Evolutionary conservation across 352 stramenopile species (phyloP).

Genomic region (Globisporangium mamillatum): DNA sequence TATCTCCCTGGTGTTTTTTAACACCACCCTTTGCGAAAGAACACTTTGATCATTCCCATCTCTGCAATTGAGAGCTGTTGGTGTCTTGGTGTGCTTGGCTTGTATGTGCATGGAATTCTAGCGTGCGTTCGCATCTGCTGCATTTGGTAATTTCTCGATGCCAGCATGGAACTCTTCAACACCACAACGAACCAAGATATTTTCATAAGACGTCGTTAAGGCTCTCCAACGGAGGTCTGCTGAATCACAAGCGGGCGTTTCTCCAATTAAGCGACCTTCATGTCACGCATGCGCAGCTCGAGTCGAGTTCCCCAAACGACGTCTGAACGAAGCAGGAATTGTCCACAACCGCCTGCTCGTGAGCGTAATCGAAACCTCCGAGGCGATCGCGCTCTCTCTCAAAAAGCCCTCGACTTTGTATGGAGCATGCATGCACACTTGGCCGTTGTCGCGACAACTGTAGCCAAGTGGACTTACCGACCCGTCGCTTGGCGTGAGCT

Average conservation of each 20-base stretch:
- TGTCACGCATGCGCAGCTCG: constrained; percentile 1
- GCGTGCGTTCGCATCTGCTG: no score
- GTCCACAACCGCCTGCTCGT: background rate
- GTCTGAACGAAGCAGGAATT: background rate
- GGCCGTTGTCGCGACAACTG: background rate
- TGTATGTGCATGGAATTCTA: no score
- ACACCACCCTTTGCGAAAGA: constrained; percentile 16
- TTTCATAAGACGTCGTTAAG: no score
- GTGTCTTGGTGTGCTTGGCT: no score
- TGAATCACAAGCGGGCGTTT: background rate
- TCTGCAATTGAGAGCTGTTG: no score
- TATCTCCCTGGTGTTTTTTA: constrained; percentile 18
- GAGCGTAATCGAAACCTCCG: background rate
- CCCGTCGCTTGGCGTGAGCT: background rate
- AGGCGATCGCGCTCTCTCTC: background rate
- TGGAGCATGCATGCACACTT: background rate
- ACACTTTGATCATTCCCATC: background rate
- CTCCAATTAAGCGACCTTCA: constrained; percentile 1
- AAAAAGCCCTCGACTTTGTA: background rate
- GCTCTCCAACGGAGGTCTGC: no score
- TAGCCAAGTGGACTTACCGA: background rate
- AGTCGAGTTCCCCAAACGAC: background rate
- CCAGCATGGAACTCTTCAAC: no score
- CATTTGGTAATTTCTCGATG: no score
- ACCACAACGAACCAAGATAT: no score